phyloP scores from a whole-genome alignment of 495 filamentous ascomycete species.

The Oidiodendron maius region DNA sequence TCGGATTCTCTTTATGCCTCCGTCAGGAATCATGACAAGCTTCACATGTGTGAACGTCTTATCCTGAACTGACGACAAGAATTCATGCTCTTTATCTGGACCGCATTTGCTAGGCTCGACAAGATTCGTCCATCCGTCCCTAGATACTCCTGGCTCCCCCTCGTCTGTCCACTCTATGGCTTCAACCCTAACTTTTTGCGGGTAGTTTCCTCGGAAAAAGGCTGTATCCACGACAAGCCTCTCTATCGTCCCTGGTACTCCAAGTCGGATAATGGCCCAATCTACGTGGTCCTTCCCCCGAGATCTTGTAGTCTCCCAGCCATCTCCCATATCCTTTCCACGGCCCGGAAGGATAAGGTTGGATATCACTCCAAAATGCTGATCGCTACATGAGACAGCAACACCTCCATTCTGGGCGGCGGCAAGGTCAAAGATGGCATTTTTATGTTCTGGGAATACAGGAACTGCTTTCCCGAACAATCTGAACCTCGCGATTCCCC shows the following conservation, averaged over 20 bases:
- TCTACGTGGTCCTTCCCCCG: slow-evolving; percentile 73
- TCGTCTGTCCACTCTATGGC: slow-evolving; percentile 50
- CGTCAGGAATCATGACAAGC: slow-evolving; percentile 87
- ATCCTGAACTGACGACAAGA: slow-evolving; percentile 45
- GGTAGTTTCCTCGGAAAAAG: slow-evolving; percentile 87
- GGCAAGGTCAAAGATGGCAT: slow-evolving; percentile 72
- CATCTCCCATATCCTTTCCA: slow-evolving; percentile 89
- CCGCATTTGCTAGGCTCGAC: slow-evolving; percentile 61
- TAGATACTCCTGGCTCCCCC: slow-evolving; percentile 50
- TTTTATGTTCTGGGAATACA: slow-evolving; percentile 54
- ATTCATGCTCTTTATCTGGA: slow-evolving; percentile 80
- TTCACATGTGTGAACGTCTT: slow-evolving; percentile 72
- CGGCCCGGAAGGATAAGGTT: slow-evolving; percentile 82
- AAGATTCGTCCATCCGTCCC: slow-evolving; percentile 64
- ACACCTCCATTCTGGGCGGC: slow-evolving; percentile 78
- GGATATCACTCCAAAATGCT: slow-evolving; percentile 79
- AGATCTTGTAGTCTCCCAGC: slow-evolving; percentile 87
- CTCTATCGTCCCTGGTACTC: slow-evolving; percentile 62
- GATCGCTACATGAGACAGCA: slow-evolving; percentile 69
- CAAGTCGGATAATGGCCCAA: slow-evolving; percentile 78
- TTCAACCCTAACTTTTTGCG: slow-evolving; percentile 67
- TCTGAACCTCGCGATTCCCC: slow-evolving; percentile 84
- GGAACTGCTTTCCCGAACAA: slow-evolving; percentile 75
- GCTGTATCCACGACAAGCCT: slow-evolving; percentile 80
- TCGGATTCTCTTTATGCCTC: slow-evolving; percentile 81